phyloP scores from a whole-genome alignment of 2,329 filamentous ascomycete genomes.

The Ceratocystis cacaofunesta region DNA sequence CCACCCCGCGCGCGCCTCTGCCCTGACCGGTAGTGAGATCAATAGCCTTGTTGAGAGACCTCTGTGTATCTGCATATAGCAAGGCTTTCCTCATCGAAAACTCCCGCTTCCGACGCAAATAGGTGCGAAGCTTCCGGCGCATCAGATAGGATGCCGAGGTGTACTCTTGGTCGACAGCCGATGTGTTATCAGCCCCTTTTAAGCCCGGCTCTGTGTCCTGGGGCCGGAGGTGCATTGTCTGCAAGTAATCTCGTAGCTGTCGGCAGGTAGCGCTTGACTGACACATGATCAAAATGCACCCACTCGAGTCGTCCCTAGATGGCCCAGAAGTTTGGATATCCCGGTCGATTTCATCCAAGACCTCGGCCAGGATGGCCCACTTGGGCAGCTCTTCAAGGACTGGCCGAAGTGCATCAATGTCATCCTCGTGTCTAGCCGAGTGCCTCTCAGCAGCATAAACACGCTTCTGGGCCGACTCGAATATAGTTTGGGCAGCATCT shows the following conservation, averaged over 20 bases:
- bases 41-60: slow-evolving; percentile 51
- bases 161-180: slow-evolving; percentile 32
- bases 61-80: slow-evolving; percentile 67
- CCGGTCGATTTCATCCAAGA: slow-evolving; percentile 83
- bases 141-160: slow-evolving; percentile 76
- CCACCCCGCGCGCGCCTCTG: slow-evolving; percentile 37
- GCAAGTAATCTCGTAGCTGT: slow-evolving; percentile 79
- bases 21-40: slow-evolving; percentile 29
- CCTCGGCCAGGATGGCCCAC: slow-evolving; percentile 77
- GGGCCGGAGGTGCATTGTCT: slow-evolving; percentile 69
- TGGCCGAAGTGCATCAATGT: slow-evolving; percentile 52
- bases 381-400: slow-evolving; percentile 91
- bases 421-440: slow-evolving; percentile 19
- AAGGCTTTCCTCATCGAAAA: slow-evolving; percentile 72
- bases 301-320: slow-evolving; percentile 68
- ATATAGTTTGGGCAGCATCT: slow-evolving; percentile 87
- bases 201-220: slow-evolving; percentile 31
- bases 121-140: slow-evolving; percentile 71
- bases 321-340: slow-evolving; percentile 73
- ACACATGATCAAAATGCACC: slow-evolving; percentile 93
- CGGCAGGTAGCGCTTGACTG: slow-evolving; percentile 71
- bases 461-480: slow-evolving; percentile 72
- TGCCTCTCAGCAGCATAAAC: slow-evolving; percentile 54
- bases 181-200: slow-evolving; percentile 17
- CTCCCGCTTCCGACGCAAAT: slow-evolving; percentile 79